A percentile compares a stretch with the other conserved stretches of the same genome.
Evolutionary conservation across 1,284 basidiomycete species (phyloP).

Genomic region (Moniliophthora roreri): DNA sequence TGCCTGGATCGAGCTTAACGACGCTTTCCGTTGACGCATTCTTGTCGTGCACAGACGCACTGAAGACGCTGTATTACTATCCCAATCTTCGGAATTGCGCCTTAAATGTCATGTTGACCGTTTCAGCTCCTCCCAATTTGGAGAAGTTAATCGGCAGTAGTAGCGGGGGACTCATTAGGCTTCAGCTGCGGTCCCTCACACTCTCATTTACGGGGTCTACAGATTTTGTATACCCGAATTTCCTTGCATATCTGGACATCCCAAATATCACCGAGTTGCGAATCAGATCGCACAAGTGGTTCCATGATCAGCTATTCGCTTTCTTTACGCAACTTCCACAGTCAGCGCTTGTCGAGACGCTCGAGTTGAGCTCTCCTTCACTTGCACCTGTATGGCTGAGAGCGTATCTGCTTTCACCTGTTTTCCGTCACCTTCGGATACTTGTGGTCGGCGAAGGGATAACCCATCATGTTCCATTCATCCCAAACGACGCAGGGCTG

Average conservation of each 20-base stretch:
- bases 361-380: conserved; percentile 1
- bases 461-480: background rate
- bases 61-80: background rate
- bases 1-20: background rate
- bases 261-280: background rate
- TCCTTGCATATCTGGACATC: background rate
- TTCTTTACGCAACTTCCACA: background rate
- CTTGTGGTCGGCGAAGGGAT: background rate
- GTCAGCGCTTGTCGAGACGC: background rate
- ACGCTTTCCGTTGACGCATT: background rate
- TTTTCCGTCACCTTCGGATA: background rate
- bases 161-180: no score
- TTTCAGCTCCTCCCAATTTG: background rate
- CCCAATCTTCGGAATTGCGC: background rate
- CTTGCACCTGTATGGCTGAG: background rate
- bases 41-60: background rate
- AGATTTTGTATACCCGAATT: background rate
- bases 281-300: background rate
- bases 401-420: background rate
- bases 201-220: background rate
- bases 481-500: background rate
- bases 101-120: conserved; percentile 3
- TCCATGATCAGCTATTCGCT: background rate
- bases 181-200: background rate
- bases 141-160: background rate